These are phyloP conservation scores for Alternaria ventricosa DNA, from an alignment of 2,329 filamentous ascomycete genomes.

Conservation along the genomic window DNA sequence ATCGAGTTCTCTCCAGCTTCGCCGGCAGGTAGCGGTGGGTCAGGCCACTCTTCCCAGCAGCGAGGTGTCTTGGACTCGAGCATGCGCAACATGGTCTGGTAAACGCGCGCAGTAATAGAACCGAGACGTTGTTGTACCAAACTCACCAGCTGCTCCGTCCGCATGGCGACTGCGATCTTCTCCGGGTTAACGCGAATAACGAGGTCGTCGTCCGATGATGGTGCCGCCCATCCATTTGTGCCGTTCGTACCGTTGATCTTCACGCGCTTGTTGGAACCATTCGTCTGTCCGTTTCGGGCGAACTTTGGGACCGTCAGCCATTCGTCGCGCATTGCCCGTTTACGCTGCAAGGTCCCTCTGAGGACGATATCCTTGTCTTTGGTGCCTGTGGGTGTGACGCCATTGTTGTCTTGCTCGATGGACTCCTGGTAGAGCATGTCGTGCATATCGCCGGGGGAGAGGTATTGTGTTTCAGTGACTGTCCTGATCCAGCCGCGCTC, in stretches of 20 bases:
- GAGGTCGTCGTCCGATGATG: slow-evolving; percentile 65
- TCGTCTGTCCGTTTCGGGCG: slow-evolving; percentile 22
- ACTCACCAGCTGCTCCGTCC: slow-evolving; percentile 77
- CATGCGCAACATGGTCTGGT: slow-evolving; percentile 72
- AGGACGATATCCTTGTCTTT: slow-evolving; percentile 72
- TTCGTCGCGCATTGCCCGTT: slow-evolving; percentile 57
- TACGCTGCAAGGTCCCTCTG: slow-evolving; percentile 63
- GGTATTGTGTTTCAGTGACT: slow-evolving; percentile 58
- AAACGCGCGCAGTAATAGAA: slow-evolving; percentile 77
- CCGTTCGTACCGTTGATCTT: slow-evolving; percentile 41
- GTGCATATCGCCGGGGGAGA: slow-evolving; percentile 63
- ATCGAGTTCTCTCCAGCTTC: slow-evolving; percentile 41
- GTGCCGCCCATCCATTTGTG: slow-evolving; percentile 18
- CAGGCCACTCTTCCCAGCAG: slow-evolving; percentile 65
- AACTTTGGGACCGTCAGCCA: slow-evolving; percentile 41
- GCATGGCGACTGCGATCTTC: slow-evolving; percentile 81
- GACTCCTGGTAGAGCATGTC: slow-evolving; percentile 69
- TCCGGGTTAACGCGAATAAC: slow-evolving; percentile 83
- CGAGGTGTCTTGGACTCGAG: slow-evolving; percentile 72
- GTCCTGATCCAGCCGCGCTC: slow-evolving; percentile 72
- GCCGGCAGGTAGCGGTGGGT: slow-evolving; percentile 26
- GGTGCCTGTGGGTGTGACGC: slow-evolving; percentile 63
- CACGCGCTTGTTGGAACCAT: slow-evolving; percentile 39
- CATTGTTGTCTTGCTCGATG: slow-evolving; percentile 59
- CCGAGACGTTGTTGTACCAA: slow-evolving; percentile 75